Base-by-base conservation (phyloP, 2,329 filamentous ascomycete genomes). In the Arthrobotrys entomopaga region DNA sequence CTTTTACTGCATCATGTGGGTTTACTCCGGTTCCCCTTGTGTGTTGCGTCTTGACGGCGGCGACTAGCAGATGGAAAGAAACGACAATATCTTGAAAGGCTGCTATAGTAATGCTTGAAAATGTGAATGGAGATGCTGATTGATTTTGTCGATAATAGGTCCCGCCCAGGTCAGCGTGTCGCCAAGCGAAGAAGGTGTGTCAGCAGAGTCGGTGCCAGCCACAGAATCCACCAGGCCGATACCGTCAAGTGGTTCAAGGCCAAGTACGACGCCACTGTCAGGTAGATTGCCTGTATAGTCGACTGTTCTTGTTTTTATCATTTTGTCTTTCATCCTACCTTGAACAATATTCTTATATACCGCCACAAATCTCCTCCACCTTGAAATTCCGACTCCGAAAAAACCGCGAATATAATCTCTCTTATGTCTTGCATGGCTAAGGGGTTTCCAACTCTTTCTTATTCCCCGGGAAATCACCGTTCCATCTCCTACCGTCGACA, bases 1-100 rank as follows among this genome's bases (percentile, higher is more conserved):
- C 87, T 99, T 99, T 87, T 99, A 97, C 91, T 93, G 90, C 91
- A 98, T 94, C 92, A 99, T 99, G 95, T 89, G 81, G 85, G 87
- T 87, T 48, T 22, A 20, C 43, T 20, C 15, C 24, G 19, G 24
- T 56, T 40, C 15, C 20, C 13, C 40, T 52, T 63, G 10, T n/a
- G 22, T 48, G 15, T 46, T 19, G 16, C 10, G 29, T 34, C 29
- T 34, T 34, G 29, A 34, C 5, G 29, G 10, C 29, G 10, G 10
- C 29, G 29, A 34, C 5, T 34, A 34, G 29, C 29, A 34, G 29
- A 34, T 34, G 29, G 29, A 34, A 34, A 34, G 29, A 34, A 34
- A 3, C 29, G 10, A 34, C n/a, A 34, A 34, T 3, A 2, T 3
- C 10, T 8, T 34, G 2, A 10, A 34, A 34, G 6, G 5, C 29